These are phyloP conservation scores for Cryphonectria nitschkei DNA, from an alignment of 2,329 filamentous ascomycete genomes.

Conservation along the genomic window DNA sequence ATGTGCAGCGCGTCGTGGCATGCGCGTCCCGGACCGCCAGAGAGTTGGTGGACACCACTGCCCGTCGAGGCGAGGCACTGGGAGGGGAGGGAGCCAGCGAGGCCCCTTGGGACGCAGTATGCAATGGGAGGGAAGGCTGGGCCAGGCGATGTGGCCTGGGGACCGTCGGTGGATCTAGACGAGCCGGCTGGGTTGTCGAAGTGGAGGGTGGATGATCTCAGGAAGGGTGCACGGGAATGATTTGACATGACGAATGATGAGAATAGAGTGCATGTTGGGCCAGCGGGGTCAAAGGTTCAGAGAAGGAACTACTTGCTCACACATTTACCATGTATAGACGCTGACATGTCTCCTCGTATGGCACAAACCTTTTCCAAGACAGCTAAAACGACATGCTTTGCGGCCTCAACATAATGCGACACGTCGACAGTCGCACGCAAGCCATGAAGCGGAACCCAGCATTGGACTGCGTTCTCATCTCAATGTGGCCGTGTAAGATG, in stretches of 20 bases:
- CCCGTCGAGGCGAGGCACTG: slow-evolving; percentile 59
- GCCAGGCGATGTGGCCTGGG: slow-evolving; percentile 45
- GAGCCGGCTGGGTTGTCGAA: slow-evolving; percentile 47
- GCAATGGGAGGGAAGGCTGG: background rate
- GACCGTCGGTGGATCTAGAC: slow-evolving; percentile 46
- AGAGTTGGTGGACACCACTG: slow-evolving; percentile 71
- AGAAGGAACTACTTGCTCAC: background rate
- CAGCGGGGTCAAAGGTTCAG: background rate
- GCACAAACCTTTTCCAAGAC: background rate
- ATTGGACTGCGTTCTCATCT: background rate
- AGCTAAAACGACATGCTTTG: background rate
- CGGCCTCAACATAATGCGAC: background rate
- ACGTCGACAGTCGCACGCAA: background rate
- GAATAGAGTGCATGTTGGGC: background rate
- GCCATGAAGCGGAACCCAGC: background rate
- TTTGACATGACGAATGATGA: background rate
- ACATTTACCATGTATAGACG: background rate
- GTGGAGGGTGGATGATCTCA: slow-evolving; percentile 39
- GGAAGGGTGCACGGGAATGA: slow-evolving; percentile 28
- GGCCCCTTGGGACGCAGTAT: slow-evolving; percentile 30
- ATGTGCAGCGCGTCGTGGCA: slow-evolving; percentile 78
- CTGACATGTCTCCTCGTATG: background rate
- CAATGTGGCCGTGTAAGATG: slow-evolving; percentile 26
- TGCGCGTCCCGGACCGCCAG: slow-evolving; percentile 51
- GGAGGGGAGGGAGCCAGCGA: slow-evolving; percentile 33